phyloP scores from a whole-genome alignment of 345 rosid species.

The Brassica napus region Da-Ae NC_063448.1:15882501-15883000 shows the following conservation, averaged over 20 bases:
- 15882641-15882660: not conserved
- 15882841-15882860: no score
- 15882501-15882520: not conserved
- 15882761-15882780: no score
- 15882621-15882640: not conserved
- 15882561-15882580: not conserved
- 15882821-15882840: no score
- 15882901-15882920: constrained; percentile 6
- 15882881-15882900: not conserved
- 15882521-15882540: not conserved
- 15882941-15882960: not conserved
- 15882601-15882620: not conserved
- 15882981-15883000: constrained; percentile 16
- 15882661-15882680: not conserved
- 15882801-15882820: no score
- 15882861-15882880: no score
- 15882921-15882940: constrained; percentile 19
- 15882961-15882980: not conserved
- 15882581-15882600: not conserved
- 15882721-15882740: not conserved
- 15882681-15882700: not conserved
- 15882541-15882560: not conserved
- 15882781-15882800: no score
- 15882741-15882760: not conserved
- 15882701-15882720: not conserved